phyloP scores from a whole-genome alignment of 441 rosid species.

The Bruguiera hainesii region DNA sequence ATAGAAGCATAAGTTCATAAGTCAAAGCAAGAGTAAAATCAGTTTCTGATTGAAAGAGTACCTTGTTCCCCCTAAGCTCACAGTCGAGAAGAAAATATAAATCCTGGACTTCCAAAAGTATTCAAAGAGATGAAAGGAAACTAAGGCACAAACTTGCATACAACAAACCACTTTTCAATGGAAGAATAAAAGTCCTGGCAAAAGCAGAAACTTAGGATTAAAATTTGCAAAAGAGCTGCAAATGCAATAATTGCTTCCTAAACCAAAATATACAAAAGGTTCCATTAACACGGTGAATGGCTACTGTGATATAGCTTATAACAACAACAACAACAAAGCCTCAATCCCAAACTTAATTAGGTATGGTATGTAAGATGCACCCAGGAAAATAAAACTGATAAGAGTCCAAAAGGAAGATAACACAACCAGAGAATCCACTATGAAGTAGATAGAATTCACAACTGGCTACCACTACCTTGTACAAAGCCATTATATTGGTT shows the following conservation, averaged over 20 bases:
- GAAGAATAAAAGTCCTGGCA: too few relatives aligned
- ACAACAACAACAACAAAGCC: too few relatives aligned
- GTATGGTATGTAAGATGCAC: neutral
- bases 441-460: neutral
- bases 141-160: constrained; percentile 11
- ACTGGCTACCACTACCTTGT: neutral
- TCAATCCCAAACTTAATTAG: too few relatives aligned
- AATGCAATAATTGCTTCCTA: neutral
- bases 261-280: neutral
- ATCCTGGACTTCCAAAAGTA: constrained; percentile 1
- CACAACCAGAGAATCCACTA: neutral
- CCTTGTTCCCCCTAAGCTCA: neutral
- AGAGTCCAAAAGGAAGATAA: neutral
- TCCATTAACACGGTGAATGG: neutral
- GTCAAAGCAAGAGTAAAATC: constrained; percentile 5
- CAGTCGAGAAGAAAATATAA: constrained; percentile 13
- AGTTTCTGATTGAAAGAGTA: neutral
- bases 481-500: constrained; percentile 9
- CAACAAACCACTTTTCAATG: neutral
- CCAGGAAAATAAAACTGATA: neutral
- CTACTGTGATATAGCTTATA: neutral
- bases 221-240: neutral
- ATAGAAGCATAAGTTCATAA: constrained; percentile 6
- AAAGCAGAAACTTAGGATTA: neutral
- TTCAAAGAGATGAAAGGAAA: constrained; percentile 11